Evolutionary conservation across 2,329 filamentous ascomycete species (phyloP).

Genomic region (Hysterium pulicare): DNA sequence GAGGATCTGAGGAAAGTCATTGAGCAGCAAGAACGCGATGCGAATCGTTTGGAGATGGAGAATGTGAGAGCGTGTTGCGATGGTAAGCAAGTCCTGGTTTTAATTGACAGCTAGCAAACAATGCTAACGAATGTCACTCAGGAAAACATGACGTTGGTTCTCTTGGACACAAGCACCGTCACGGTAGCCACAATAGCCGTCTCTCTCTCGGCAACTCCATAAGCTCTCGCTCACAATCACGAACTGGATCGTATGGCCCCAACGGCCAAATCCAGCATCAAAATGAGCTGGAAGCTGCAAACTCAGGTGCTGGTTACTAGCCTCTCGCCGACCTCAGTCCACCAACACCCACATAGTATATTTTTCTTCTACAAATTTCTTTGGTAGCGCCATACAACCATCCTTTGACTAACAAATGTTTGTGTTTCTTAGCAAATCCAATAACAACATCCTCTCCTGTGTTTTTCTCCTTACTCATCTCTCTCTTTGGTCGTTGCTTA

Average conservation of each 20-base stretch:
- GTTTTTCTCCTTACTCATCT: not conserved
- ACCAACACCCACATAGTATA: not conserved
- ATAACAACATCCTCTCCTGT: not conserved
- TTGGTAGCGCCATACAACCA: not conserved
- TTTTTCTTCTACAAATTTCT: not conserved
- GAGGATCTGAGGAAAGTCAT: conserved; percentile 80
- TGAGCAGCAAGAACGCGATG: conserved; percentile 70
- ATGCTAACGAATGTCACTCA: conserved; percentile 9
- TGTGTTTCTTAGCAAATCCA: not conserved
- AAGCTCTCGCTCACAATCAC: conserved; percentile 32
- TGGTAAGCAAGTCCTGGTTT: conserved; percentile 59
- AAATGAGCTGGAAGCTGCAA: conserved; percentile 23
- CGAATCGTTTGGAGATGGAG: conserved; percentile 79
- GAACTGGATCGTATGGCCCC: conserved; percentile 16
- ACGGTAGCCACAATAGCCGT: conserved; percentile 23
- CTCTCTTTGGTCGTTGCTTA: not conserved
- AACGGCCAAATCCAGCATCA: conserved; percentile 20
- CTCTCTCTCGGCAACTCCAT: conserved; percentile 31
- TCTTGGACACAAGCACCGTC: conserved; percentile 34
- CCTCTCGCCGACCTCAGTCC: no score
- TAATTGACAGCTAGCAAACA: conserved; percentile 4
- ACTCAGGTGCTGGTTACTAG: conserved; percentile 26
- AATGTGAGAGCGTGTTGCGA: conserved; percentile 97
- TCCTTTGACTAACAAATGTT: conserved; percentile 1
- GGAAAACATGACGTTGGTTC: conserved; percentile 53